These are phyloP conservation scores for Diversispora epigaea DNA, from an alignment of 192 early-diverging fungal species.

Conservation along the genomic window DNA sequence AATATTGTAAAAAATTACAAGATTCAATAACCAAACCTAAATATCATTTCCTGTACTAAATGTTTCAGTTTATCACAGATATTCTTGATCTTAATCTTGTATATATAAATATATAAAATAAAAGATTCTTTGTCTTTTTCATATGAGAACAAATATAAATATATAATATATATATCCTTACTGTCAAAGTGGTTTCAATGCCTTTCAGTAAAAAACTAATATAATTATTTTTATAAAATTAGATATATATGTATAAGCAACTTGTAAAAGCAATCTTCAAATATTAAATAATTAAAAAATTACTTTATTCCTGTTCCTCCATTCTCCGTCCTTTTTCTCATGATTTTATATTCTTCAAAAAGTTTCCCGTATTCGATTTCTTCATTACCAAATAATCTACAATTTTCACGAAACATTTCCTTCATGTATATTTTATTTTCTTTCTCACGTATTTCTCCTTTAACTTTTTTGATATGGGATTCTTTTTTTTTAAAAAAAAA, in stretches of 20 bases:
- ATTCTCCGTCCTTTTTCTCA: too few species aligned
- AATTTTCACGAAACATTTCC: neutral
- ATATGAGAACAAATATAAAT: too few species aligned
- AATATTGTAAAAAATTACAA: too few species aligned
- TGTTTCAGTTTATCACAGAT: slow-evolving; percentile 18
- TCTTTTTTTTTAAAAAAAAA: neutral
- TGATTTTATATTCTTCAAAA: neutral
- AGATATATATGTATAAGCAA: too few species aligned
- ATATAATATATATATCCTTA: too few species aligned
- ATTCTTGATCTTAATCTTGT: slow-evolving; percentile 7
- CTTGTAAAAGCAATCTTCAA: too few species aligned
- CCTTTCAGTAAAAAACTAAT: too few species aligned
- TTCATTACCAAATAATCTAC: neutral
- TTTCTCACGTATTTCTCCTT: slow-evolving; percentile 22
- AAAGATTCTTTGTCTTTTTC: too few species aligned
- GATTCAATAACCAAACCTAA: neutral
- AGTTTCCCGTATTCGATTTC: neutral
- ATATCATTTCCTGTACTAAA: neutral
- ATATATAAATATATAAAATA: too few species aligned
- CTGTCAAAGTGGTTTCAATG: too few species aligned
- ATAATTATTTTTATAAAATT: too few species aligned
- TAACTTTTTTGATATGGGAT: neutral
- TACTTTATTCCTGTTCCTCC: neutral
- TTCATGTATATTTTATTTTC: slow-evolving; percentile 27
- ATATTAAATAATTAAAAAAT: neutral